phyloP scores from a whole-genome alignment of 495 filamentous ascomycete species.

The Xylaria flabelliformis region DNA sequence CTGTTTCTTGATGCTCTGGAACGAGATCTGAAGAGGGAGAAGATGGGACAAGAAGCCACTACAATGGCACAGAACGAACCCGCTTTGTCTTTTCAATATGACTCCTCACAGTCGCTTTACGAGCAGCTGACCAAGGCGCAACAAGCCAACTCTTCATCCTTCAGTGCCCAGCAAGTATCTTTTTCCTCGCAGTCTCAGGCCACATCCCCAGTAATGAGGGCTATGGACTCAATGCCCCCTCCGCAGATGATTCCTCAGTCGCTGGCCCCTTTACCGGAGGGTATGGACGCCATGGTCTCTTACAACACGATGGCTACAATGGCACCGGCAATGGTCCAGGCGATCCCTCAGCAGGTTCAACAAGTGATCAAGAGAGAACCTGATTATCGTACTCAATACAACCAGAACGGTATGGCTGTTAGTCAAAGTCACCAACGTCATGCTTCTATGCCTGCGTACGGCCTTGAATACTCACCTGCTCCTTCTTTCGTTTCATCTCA shows the following conservation, averaged over 20 bases:
- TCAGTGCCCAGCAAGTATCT: slow-evolving; percentile 81
- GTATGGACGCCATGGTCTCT: slow-evolving; percentile 74
- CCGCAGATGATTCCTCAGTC: slow-evolving; percentile 82
- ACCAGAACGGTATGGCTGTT: slow-evolving; percentile 87
- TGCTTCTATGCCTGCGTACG: slow-evolving; percentile 93
- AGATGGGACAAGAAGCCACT: slow-evolving; percentile 98
- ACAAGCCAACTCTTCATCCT: slow-evolving; percentile 96
- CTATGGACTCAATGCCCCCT: slow-evolving; percentile 74
- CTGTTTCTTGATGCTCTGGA: slow-evolving; percentile 97
- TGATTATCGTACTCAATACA: slow-evolving; percentile 83
- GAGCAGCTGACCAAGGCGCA: slow-evolving; percentile 99
- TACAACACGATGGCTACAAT: slow-evolving; percentile 69
- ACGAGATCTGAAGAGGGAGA: slow-evolving; percentile 96
- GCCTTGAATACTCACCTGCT: slow-evolving; percentile 94
- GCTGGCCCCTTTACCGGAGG: slow-evolving; percentile 82
- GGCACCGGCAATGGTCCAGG: slow-evolving; percentile 62
- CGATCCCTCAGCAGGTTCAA: slow-evolving; percentile 68
- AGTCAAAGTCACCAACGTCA: slow-evolving; percentile 85
- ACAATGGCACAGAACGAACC: slow-evolving; percentile 96
- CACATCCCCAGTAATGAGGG: slow-evolving; percentile 86
- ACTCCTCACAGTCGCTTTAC: slow-evolving; percentile 97
- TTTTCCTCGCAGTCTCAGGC: slow-evolving; percentile 69
- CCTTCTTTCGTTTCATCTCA: slow-evolving; percentile 97
- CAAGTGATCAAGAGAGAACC: slow-evolving; percentile 82
- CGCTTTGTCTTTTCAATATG: slow-evolving; percentile 96